phyloP scores from a whole-genome alignment of 2,329 filamentous ascomycete genomes.

The Fonsecaea erecta region DNA sequence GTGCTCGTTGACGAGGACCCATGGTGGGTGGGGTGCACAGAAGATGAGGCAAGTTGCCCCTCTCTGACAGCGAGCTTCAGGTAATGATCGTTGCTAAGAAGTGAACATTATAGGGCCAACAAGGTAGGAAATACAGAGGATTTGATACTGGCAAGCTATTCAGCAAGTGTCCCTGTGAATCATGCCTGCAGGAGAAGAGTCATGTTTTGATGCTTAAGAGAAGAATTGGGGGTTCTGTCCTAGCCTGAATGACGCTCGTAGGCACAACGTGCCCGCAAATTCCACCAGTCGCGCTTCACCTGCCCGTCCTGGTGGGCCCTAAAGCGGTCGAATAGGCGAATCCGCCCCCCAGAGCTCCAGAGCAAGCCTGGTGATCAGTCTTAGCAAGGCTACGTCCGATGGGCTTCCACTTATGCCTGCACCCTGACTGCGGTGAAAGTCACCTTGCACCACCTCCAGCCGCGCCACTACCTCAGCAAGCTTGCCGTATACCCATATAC shows the following conservation, averaged over 20 bases:
- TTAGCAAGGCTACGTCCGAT: constrained; percentile 11
- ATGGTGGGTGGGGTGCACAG: constrained; percentile 24
- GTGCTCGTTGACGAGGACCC: constrained; percentile 35
- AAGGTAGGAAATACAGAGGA: background rate
- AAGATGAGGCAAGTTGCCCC: background rate
- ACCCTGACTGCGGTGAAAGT: constrained; percentile 2
- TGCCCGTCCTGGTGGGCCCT: background rate
- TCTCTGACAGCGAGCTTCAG: background rate
- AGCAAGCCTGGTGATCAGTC: constrained; percentile 2
- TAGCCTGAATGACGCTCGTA: background rate
- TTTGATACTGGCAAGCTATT: background rate
- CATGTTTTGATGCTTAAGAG: background rate
- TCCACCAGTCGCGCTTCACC: constrained; percentile 4
- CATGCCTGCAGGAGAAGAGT: background rate
- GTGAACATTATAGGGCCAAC: background rate
- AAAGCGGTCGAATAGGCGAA: background rate
- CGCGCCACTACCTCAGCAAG: background rate
- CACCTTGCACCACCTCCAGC: background rate
- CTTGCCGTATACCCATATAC: background rate
- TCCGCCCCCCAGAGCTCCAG: constrained; percentile 2
- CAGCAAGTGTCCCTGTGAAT: background rate
- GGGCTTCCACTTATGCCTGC: background rate
- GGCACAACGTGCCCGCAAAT: background rate
- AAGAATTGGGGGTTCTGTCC: background rate
- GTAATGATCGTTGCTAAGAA: background rate